These are phyloP conservation scores for Ophiocordyceps camponoti-floridani DNA, from an alignment of 2,329 filamentous ascomycete genomes.

Conservation along the genomic window DNA sequence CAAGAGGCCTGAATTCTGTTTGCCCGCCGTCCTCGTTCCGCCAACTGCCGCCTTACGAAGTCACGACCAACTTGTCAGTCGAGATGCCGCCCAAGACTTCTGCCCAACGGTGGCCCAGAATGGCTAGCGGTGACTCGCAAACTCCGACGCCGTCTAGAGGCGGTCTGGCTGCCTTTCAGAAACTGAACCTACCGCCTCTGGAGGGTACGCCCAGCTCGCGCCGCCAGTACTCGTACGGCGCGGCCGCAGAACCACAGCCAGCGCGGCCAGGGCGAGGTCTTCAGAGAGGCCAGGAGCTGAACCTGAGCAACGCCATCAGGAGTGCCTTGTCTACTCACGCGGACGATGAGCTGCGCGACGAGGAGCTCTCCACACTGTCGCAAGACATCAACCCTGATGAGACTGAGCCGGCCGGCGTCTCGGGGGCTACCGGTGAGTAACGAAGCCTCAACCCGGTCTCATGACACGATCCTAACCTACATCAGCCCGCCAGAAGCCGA, in stretches of 20 bases:
- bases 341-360: slow-evolving; percentile 2
- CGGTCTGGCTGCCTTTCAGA: slow-evolving; percentile 5
- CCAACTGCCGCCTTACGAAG: background rate
- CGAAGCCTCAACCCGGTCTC: background rate
- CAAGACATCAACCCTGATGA: slow-evolving; percentile 4
- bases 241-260: slow-evolving; percentile 15
- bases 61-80: background rate
- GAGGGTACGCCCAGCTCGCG: slow-evolving; percentile 17
- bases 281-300: slow-evolving; percentile 5
- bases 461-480: background rate
- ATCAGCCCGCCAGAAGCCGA: background rate
- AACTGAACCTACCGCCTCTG: slow-evolving; percentile 9
- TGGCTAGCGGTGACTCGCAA: slow-evolving; percentile 2
- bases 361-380: background rate
- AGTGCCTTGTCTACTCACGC: slow-evolving; percentile 8
- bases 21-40: background rate
- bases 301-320: slow-evolving; percentile 12
- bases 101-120: slow-evolving; percentile 1
- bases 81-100: slow-evolving; percentile 5
- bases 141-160: slow-evolving; percentile 1
- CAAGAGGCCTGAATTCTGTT: background rate
- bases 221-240: slow-evolving; percentile 20
- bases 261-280: slow-evolving; percentile 4
- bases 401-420: slow-evolving; percentile 6
- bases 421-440: slow-evolving; percentile 1